Evolutionary conservation across 177 flowering plant genomes (phyloP).

Genomic region (Viscum album): DNA sequence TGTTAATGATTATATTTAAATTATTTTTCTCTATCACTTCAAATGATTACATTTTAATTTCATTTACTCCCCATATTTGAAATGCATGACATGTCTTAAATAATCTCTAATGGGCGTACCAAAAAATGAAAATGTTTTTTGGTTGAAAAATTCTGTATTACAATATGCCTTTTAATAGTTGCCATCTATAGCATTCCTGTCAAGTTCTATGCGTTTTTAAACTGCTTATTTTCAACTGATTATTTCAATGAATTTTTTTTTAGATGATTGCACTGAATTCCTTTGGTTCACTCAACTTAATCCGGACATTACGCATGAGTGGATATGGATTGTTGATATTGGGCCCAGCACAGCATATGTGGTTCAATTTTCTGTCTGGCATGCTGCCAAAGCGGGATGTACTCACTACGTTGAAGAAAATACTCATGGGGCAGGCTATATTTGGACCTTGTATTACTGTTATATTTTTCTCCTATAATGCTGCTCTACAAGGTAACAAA

Average conservation of each 20-base stretch:
- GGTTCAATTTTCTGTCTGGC: slow-evolving; percentile 38
- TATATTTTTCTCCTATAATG: slow-evolving; percentile 45
- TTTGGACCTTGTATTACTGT: slow-evolving; percentile 31
- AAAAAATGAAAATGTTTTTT: too few species aligned
- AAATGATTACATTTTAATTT: too few species aligned
- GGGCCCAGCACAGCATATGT: slow-evolving; percentile 43
- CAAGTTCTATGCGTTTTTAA: neutral
- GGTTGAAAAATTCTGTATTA: too few species aligned
- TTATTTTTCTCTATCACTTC: too few species aligned
- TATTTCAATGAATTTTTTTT: neutral
- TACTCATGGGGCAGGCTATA: slow-evolving; percentile 35
- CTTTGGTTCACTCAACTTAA: slow-evolving; percentile 23
- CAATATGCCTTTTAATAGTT: too few species aligned
- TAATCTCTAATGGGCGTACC: too few species aligned
- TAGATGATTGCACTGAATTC: slow-evolving; percentile 28
- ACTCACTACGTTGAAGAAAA: slow-evolving; percentile 37
- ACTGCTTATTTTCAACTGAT: neutral
- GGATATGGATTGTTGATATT: slow-evolving; percentile 34
- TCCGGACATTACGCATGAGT: slow-evolving; percentile 36
- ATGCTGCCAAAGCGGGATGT: slow-evolving; percentile 35
- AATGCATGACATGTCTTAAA: too few species aligned
- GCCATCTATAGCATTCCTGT: too few species aligned
- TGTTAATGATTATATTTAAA: too few species aligned
- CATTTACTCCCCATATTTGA: too few species aligned
- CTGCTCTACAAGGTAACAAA: slow-evolving; percentile 36